These are phyloP conservation scores for Leccinum pachyderme DNA, from an alignment of 1,284 basidiomycete species.

Conservation along the genomic window DNA sequence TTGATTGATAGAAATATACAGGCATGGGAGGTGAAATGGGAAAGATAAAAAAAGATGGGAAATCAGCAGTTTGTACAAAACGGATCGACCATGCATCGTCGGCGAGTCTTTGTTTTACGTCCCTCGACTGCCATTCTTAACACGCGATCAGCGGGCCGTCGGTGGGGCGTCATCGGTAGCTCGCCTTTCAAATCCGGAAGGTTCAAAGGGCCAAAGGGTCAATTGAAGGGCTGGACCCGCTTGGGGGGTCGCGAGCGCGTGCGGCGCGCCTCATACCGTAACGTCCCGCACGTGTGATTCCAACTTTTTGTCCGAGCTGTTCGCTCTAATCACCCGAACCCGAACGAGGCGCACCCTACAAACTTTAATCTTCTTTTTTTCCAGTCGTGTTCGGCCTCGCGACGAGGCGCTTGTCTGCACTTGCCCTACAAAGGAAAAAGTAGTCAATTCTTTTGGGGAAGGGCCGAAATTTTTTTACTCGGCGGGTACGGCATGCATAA, in stretches of 20 bases:
- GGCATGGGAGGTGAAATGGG: not conserved
- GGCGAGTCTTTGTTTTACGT: constrained; percentile 29
- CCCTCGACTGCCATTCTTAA: constrained; percentile 5
- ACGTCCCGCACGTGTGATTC: not conserved
- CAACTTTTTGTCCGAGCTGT: not conserved
- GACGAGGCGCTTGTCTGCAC: not conserved
- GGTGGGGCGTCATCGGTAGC: not conserved
- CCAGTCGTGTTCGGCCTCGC: constrained; percentile 2
- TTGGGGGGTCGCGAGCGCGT: not conserved
- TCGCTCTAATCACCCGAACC: constrained; percentile 1
- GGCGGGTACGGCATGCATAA: constrained; percentile 2
- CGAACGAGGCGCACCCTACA: not conserved
- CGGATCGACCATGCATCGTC: constrained; percentile 22
- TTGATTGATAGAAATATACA: not conserved
- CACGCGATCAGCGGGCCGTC: constrained; percentile 1
- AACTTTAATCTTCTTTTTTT: not conserved
- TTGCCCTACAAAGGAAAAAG: constrained; percentile 18
- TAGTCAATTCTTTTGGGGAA: constrained; percentile 2
- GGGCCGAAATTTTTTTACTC: constrained; percentile 6
- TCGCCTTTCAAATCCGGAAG: constrained; percentile 20
- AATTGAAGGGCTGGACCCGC: not conserved
- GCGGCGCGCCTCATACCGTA: not conserved
- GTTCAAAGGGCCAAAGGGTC: constrained; percentile 10
- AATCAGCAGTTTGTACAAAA: not conserved
- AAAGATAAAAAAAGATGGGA: not conserved